Percentiles rank a stretch among this genome's conserved stretches.
These are phyloP conservation scores for Thalassiosira hispida DNA, from an alignment of 352 stramenopile species.

Conservation along the genomic window DNA sequence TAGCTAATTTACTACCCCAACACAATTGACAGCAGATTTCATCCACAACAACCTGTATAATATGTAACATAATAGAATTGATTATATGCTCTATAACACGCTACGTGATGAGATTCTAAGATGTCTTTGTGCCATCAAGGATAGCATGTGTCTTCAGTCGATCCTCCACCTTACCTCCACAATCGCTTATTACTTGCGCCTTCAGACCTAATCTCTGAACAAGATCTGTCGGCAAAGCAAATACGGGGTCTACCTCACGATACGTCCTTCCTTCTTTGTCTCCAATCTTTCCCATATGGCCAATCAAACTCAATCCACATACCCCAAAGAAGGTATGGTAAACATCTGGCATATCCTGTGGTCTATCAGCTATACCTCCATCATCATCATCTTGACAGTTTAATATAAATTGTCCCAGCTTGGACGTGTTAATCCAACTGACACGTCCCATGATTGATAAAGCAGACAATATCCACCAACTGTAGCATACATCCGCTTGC, in stretches of 20 bases:
- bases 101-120: background rate
- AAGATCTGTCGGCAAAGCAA: constrained; percentile 92
- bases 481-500: constrained; percentile 99
- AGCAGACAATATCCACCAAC: constrained; percentile 98
- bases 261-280: constrained; percentile 84
- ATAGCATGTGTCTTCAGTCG: constrained; percentile 41
- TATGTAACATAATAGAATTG: too few species aligned
- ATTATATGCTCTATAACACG: too few species aligned
- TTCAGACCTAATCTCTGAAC: constrained; percentile 88
- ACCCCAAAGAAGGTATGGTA: constrained; percentile 99
- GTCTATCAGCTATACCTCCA: constrained; percentile 97
- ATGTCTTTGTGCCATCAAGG: constrained; percentile 11
- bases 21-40: too few species aligned
- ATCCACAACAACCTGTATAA: too few species aligned
- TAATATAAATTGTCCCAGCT: constrained; percentile 87
- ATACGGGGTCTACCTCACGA: constrained; percentile 93
- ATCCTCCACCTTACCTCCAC: too few species aligned
- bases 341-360: constrained; percentile 92
- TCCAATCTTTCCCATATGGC: constrained; percentile 62
- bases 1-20: too few species aligned
- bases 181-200: constrained; percentile 78
- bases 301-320: constrained; percentile 92
- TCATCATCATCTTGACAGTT: constrained; percentile 95
- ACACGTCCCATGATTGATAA: constrained; percentile 91
- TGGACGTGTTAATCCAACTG: constrained; percentile 94